Percentiles rank a stretch among this genome's conserved stretches.
Evolutionary conservation across 2,329 filamentous ascomycete species (phyloP).

Genomic region (Monosporascus cannonballus): DNA sequence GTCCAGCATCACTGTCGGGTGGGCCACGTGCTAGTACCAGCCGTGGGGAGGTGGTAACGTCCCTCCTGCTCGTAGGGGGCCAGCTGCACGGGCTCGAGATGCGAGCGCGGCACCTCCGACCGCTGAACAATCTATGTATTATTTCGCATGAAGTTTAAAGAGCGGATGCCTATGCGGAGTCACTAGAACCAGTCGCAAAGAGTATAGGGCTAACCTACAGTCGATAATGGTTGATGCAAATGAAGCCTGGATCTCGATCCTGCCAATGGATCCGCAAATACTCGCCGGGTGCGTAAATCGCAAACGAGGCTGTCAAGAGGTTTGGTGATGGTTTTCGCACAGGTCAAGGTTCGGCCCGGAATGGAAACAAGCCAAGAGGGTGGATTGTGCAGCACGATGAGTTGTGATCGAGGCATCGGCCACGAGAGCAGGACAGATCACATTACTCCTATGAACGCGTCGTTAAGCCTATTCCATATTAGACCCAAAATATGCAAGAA

Average conservation of each 20-base stretch:
- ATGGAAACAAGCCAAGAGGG: constrained; percentile 13
- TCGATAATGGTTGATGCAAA: constrained; percentile 41
- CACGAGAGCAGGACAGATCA: too few relatives aligned
- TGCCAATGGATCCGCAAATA: constrained; percentile 32
- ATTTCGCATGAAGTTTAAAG: constrained; percentile 25
- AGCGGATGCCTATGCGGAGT: constrained; percentile 25
- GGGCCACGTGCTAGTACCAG: constrained; percentile 38
- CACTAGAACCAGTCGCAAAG: constrained; percentile 30
- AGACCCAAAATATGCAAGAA: too few relatives aligned
- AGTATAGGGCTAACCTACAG: constrained; percentile 40
- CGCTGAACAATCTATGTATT: constrained; percentile 24
- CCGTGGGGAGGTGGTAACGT: constrained; percentile 44
- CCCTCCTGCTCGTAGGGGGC: constrained; percentile 39
- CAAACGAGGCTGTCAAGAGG: constrained; percentile 31
- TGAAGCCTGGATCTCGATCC: constrained; percentile 37
- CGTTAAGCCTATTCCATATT: too few relatives aligned
- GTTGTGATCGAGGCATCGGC: constrained; percentile 6
- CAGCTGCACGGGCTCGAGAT: constrained; percentile 42
- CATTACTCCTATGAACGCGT: too few relatives aligned
- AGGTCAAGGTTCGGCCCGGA: constrained; percentile 36
- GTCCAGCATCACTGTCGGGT: constrained; percentile 32
- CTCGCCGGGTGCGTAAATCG: constrained; percentile 20
- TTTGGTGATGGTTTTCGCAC: constrained; percentile 39
- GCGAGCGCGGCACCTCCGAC: constrained; percentile 27
- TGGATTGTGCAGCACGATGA: constrained; percentile 16